Evolutionary conservation across 371 early-diverging fungal species (phyloP), one percentile per base, ranked within the genome.

Genomic region (Neoconidiobolus thromboides): DNA sequence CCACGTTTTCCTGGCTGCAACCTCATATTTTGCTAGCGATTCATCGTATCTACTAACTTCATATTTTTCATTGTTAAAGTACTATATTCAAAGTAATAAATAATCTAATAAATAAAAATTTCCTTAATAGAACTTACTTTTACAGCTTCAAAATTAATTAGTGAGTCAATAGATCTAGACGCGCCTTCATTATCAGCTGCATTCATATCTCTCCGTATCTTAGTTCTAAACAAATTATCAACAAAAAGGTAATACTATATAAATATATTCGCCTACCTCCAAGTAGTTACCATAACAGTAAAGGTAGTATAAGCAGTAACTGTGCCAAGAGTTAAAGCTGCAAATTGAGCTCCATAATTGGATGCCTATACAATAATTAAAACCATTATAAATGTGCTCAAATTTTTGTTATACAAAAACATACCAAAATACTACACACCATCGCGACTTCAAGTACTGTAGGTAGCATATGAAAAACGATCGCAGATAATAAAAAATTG

Each of bases 61-160:
- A 65, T 83, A 87, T 51, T 76, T 75, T 69, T 93, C 94, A 65
- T 89, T 91, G 65, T 82, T 88, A 66, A 92, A 94, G 69, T 89
- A 89, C 81, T 79, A 65, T 38, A 36, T 55, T 15, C 37, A 42
- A 38, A 7, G 9, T 48, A 14, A 42, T 54, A 7, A 54, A n/a
- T 48, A 3, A 43, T 52, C 43, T 56, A 5, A 40, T 7, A n/a
- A 51, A 38, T 5, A n/a, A 9, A 3, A 2, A 0, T 51, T 57
- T 43, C 10, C 9, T 2, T 38, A 10, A n/a, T 2, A 14, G 5
- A 36, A n/a, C n/a, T 36, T 74, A 77, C 79, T 71, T 96, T 92
- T 64, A 96, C 91, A 43, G 92, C 84, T 66, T 96, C 97, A 67
- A 87, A 91, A 63, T 96, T 94, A 62, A 94, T 76, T 56, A 96